Conservation (phyloP, 2,329 filamentous ascomycete genomes). For the Colletotrichum sp. region DNA sequence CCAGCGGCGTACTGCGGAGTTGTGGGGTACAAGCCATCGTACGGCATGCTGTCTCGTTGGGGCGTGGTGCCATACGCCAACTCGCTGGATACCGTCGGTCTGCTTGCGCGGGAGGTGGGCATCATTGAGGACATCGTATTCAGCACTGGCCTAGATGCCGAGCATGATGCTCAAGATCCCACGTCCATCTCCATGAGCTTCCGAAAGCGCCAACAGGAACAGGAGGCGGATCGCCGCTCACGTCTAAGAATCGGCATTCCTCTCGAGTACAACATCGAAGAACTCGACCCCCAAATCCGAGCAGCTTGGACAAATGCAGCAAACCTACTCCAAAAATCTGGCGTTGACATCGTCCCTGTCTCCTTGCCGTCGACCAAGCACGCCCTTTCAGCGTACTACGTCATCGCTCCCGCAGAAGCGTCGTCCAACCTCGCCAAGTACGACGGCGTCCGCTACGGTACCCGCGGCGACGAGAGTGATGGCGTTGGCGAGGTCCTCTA, state of each 20-base stretch:
- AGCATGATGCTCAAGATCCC: slow-evolving; percentile 74
- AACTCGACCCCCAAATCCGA: slow-evolving; percentile 74
- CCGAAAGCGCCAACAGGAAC: slow-evolving; percentile 52
- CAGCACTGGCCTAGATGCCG: slow-evolving; percentile 50
- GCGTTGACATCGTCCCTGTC: slow-evolving; percentile 75
- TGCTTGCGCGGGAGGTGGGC: slow-evolving; percentile 65
- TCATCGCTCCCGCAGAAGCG: slow-evolving; percentile 93
- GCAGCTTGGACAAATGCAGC: slow-evolving; percentile 72
- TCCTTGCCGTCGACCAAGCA: slow-evolving; percentile 83
- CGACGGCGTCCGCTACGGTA: slow-evolving; percentile 93
- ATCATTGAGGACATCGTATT: slow-evolving; percentile 57
- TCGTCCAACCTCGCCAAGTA: slow-evolving; percentile 97
- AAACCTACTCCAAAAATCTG: slow-evolving; percentile 62
- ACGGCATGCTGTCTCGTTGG: slow-evolving; percentile 84
- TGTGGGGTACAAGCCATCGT: slow-evolving; percentile 90
- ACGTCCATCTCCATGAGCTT: slow-evolving; percentile 69
- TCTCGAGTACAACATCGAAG: slow-evolving; percentile 85
- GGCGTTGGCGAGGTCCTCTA: slow-evolving; percentile 72
- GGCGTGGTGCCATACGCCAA: slow-evolving; percentile 93
- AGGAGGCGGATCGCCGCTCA: slow-evolving; percentile 5
- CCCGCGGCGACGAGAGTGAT: slow-evolving; percentile 55
- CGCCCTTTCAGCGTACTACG: slow-evolving; percentile 91
- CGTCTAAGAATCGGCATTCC: slow-evolving; percentile 62
- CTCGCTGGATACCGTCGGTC: slow-evolving; percentile 87
- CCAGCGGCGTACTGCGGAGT: slow-evolving; percentile 87